Evolutionary conservation across 306 rosid genomes (phyloP).

Genomic region (Cucumis cinereus): DNA sequence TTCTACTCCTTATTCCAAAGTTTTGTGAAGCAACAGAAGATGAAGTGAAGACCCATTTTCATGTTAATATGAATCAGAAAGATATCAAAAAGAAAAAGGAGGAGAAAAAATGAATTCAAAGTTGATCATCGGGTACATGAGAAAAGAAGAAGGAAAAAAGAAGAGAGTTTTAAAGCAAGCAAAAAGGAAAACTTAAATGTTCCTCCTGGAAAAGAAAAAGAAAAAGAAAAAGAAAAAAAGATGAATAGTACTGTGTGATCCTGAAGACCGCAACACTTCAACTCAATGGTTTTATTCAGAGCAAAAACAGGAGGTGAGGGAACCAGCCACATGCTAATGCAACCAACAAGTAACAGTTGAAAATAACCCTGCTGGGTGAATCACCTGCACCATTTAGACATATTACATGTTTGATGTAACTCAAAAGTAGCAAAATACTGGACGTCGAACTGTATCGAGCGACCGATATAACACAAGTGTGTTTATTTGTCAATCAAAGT

Average conservation of each 20-base stretch:
- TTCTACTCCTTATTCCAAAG: background rate
- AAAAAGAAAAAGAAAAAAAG: no score
- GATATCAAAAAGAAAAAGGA: background rate
- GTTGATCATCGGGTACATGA: no score
- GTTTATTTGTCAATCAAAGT: constrained; percentile 7
- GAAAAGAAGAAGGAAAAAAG: background rate
- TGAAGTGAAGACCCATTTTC: background rate
- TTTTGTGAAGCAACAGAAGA: background rate
- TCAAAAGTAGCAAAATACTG: background rate
- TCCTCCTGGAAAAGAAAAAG: background rate
- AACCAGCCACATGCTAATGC: constrained; percentile 4
- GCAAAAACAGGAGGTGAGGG: background rate
- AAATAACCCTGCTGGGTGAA: background rate
- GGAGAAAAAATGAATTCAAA: background rate
- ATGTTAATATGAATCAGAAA: background rate
- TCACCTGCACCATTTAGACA: constrained; percentile 7
- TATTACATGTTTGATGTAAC: background rate
- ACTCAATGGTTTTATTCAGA: background rate
- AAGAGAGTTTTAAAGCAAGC: background rate
- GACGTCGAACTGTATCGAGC: background rate
- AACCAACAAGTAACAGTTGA: background rate
- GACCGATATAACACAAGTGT: background rate
- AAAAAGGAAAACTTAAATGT: background rate
- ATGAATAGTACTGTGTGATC: background rate
- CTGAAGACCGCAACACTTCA: background rate